phyloP scores from a whole-genome alignment of 306 rosid genomes.

The Cucumis hystrix region DNA sequence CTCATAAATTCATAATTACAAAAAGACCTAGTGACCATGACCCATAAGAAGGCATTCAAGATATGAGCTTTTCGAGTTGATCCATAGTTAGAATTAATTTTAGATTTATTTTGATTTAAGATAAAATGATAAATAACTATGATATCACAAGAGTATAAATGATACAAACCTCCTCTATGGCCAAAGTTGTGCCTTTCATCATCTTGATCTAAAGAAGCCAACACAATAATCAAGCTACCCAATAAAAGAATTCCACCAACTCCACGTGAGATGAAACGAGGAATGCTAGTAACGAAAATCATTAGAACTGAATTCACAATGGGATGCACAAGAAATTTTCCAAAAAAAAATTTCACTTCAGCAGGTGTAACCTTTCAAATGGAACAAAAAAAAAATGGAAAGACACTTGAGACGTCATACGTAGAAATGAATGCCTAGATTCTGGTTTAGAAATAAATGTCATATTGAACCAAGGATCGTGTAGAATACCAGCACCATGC shows the following conservation, averaged over 20 bases:
- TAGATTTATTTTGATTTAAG: not conserved
- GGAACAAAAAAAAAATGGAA: not conserved
- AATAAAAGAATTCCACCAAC: constrained; percentile 58
- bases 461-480: too few species aligned
- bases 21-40: not conserved
- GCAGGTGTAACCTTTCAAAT: not conserved
- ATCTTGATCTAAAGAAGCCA: constrained; percentile 66
- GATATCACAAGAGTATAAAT: not conserved
- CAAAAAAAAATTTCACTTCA: not conserved
- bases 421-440: not conserved
- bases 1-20: not conserved
- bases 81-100: not conserved
- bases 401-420: not conserved
- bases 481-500: too few species aligned
- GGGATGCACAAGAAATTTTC: not conserved
- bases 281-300: constrained; percentile 25
- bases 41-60: not conserved
- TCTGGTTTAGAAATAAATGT: too few species aligned
- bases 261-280: constrained; percentile 55
- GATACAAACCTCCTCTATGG: constrained; percentile 58
- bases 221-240: constrained; percentile 36
- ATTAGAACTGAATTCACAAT: not conserved
- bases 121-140: not conserved
- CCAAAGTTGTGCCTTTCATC: constrained; percentile 85
- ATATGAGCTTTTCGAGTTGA: not conserved